These are phyloP conservation scores for Phytopythium delawarense DNA, from an alignment of 352 stramenopile species.

Conservation along the genomic window DNA sequence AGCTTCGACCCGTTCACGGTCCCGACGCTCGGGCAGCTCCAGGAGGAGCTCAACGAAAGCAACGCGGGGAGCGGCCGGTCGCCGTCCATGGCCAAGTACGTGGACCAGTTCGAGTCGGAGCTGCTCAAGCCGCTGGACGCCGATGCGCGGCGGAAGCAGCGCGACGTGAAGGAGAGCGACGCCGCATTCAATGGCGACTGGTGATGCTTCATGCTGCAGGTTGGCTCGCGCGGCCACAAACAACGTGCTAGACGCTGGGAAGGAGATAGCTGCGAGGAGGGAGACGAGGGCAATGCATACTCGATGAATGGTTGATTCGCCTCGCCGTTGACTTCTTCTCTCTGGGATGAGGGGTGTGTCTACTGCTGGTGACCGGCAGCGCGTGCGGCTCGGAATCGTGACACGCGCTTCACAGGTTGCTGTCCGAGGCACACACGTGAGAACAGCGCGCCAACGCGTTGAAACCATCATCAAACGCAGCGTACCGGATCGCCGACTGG, in stretches of 20 bases:
- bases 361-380: conserved; percentile 10
- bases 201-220: conserved; percentile 17
- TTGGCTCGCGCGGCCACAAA: background rate
- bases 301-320: background rate
- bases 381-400: conserved; percentile 73
- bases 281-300: background rate
- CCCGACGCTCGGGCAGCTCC: conserved; percentile 77
- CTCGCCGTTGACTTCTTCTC: background rate
- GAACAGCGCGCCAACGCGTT: conserved; percentile 3
- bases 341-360: background rate
- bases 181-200: conserved; percentile 80
- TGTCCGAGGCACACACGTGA: conserved; percentile 12
- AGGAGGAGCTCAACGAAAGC: conserved; percentile 79
- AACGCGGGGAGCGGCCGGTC: conserved; percentile 24
- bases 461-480: conserved; percentile 5
- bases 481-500: conserved; percentile 74
- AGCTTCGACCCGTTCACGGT: conserved; percentile 84
- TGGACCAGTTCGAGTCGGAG: conserved; percentile 64
- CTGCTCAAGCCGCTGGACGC: conserved; percentile 68
- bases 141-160: conserved; percentile 68
- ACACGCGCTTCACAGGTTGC: conserved; percentile 84
- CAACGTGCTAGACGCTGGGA: background rate
- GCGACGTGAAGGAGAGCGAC: conserved; percentile 54
- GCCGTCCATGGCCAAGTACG: conserved; percentile 72
- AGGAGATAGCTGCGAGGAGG: background rate